Evolutionary conservation across 1,139 yeast species (phyloP).

Genomic region (Debaryomycetaceae sp.): DNA sequence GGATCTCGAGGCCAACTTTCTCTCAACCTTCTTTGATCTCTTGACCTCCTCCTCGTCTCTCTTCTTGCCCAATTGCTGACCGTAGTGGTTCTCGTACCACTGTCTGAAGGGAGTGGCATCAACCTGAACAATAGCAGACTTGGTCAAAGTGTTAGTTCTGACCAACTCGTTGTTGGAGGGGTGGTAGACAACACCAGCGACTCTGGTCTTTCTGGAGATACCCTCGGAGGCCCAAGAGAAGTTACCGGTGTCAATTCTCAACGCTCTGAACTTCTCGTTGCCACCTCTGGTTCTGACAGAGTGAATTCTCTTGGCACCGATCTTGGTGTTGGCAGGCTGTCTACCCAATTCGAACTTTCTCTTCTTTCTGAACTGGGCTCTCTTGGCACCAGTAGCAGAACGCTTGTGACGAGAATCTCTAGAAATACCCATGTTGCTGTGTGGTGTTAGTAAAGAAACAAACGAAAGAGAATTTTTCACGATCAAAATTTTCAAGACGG

Average conservation of each 20-base stretch:
- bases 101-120: constrained; percentile 99
- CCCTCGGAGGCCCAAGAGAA: constrained; percentile 99
- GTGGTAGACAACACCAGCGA: constrained; percentile 96
- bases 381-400: constrained; percentile 99
- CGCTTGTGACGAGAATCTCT: constrained; percentile 99
- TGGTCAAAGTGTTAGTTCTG: constrained; percentile 99
- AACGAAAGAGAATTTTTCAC: too few species aligned
- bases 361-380: constrained; percentile 99
- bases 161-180: constrained; percentile 99
- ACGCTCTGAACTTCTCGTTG: constrained; percentile 99
- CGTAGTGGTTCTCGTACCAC: constrained; percentile 99
- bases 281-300: constrained; percentile 99
- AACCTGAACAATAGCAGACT: constrained; percentile 97
- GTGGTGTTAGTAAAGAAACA: constrained; percentile 22
- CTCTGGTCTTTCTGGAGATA: constrained; percentile 97
- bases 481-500: too few species aligned
- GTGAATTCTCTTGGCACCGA: constrained; percentile 98
- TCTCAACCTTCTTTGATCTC: constrained; percentile 80
- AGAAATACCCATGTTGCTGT: constrained; percentile 89
- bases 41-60: constrained; percentile 53
- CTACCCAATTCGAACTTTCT: constrained; percentile 99
- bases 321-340: constrained; percentile 99
- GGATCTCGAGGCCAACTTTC: constrained; percentile 91
- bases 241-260: constrained; percentile 99
- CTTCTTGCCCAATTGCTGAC: constrained; percentile 89